Conservation (phyloP, 2,329 filamentous ascomycete species). For the Ascocoryne sarcoides region DNA sequence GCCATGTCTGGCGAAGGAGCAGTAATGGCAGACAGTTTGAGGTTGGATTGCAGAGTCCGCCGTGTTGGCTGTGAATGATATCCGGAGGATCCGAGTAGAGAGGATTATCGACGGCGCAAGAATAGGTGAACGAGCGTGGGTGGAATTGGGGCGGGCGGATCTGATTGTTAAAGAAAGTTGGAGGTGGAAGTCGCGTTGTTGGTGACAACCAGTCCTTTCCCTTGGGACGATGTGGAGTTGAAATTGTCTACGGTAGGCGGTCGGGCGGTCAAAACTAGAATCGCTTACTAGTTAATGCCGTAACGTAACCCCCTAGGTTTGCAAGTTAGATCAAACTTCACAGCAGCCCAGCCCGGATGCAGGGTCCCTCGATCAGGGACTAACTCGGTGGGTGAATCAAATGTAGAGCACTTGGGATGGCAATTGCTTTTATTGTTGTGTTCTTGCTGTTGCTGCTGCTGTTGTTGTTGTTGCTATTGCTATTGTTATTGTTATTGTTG, state of each 20-base stretch:
- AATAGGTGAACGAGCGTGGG: not conserved
- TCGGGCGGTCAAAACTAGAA: not conserved
- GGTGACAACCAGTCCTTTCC: conserved; percentile 4
- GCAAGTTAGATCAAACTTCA: too few species aligned
- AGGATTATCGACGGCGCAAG: not conserved
- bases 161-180: too few species aligned
- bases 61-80: conserved; percentile 4
- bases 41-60: conserved; percentile 7
- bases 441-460: not conserved
- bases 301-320: too few species aligned
- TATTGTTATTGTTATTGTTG: not conserved
- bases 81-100: not conserved
- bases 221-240: conserved; percentile 1
- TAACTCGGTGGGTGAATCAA: too few species aligned
- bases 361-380: too few species aligned
- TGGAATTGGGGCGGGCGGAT: not conserved
- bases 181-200: conserved; percentile 6
- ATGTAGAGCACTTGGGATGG: too few species aligned
- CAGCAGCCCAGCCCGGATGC: too few species aligned
- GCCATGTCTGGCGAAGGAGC: conserved; percentile 26
- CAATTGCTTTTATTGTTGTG: too few species aligned
- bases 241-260: conserved; percentile 1
- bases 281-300: too few species aligned
- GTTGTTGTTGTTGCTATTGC: not conserved
- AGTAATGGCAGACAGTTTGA: conserved; percentile 22